Percentiles rank a stretch among this genome's conserved stretches.
Evolutionary conservation across 176 grass and related monocot species (phyloP).

Genomic region (Juncus effusus): DNA sequence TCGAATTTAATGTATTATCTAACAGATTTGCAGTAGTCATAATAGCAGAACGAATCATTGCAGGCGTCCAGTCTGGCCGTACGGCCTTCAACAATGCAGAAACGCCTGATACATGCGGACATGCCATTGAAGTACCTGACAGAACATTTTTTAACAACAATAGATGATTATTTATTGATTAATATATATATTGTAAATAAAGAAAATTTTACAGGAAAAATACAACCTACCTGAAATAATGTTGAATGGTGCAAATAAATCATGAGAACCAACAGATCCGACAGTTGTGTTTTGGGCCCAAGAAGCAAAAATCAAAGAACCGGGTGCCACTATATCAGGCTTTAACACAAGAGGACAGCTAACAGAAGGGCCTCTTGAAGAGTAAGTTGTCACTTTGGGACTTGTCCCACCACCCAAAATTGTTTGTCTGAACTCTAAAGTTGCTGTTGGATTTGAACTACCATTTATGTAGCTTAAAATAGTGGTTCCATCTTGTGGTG

Average conservation of each 20-base stretch:
- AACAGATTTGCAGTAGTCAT: constrained; percentile 53
- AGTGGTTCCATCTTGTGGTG: constrained; percentile 20
- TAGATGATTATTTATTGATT: constrained; percentile 23
- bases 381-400: constrained; percentile 35
- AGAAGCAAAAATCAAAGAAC: constrained; percentile 39
- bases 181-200: background rate
- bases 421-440: constrained; percentile 47
- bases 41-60: constrained; percentile 74
- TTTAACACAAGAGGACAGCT: constrained; percentile 54
- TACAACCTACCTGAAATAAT: constrained; percentile 45
- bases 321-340: constrained; percentile 58
- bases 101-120: constrained; percentile 60
- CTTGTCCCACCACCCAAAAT: constrained; percentile 36
- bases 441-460: constrained; percentile 27
- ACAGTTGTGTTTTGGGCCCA: constrained; percentile 15
- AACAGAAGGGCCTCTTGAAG: constrained; percentile 46
- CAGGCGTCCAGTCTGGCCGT: constrained; percentile 47
- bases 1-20: constrained; percentile 42
- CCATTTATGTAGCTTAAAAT: constrained; percentile 50
- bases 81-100: constrained; percentile 46
- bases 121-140: constrained; percentile 68
- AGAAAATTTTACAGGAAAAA: no score
- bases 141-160: background rate
- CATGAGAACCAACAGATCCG: constrained; percentile 18
- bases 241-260: constrained; percentile 48